phyloP scores from a whole-genome alignment of 2,329 filamentous ascomycete species.

The Ophiostoma sp. region DNA sequence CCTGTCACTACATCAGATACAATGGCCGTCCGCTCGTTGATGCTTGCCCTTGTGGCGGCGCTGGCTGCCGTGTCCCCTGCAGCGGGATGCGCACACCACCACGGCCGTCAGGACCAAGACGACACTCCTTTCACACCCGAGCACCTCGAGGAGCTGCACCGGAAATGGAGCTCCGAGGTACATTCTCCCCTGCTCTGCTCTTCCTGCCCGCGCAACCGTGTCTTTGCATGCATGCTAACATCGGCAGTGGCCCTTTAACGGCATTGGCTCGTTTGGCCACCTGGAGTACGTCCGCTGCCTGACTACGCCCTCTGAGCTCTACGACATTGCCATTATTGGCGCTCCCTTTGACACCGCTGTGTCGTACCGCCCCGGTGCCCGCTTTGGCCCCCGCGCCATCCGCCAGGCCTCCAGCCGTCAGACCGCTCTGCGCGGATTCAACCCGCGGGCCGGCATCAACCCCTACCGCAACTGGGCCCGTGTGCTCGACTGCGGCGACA shows the following conservation, averaged over 20 bases:
- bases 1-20: not conserved
- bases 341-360: slow-evolving; percentile 71
- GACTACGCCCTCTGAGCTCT: slow-evolving; percentile 56
- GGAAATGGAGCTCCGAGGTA: slow-evolving; percentile 55
- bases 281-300: slow-evolving; percentile 64
- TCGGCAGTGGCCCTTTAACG: slow-evolving; percentile 57
- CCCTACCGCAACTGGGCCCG: slow-evolving; percentile 74
- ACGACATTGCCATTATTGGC: slow-evolving; percentile 67
- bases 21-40: slow-evolving; percentile 22
- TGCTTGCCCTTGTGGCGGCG: slow-evolving; percentile 20
- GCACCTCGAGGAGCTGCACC: slow-evolving; percentile 48
- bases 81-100: slow-evolving; percentile 22
- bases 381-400: slow-evolving; percentile 84
- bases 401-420: slow-evolving; percentile 77
- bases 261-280: slow-evolving; percentile 71
- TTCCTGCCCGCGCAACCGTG: not conserved
- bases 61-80: slow-evolving; percentile 18
- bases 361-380: slow-evolving; percentile 64
- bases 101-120: slow-evolving; percentile 34
- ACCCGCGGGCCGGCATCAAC: slow-evolving; percentile 75
- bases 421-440: slow-evolving; percentile 73
- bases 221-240: not conserved
- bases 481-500: slow-evolving; percentile 85
- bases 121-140: slow-evolving; percentile 45
- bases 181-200: slow-evolving; percentile 27